Conservation (phyloP, 306 rosid species). For the Pueraria montana region DNA sequence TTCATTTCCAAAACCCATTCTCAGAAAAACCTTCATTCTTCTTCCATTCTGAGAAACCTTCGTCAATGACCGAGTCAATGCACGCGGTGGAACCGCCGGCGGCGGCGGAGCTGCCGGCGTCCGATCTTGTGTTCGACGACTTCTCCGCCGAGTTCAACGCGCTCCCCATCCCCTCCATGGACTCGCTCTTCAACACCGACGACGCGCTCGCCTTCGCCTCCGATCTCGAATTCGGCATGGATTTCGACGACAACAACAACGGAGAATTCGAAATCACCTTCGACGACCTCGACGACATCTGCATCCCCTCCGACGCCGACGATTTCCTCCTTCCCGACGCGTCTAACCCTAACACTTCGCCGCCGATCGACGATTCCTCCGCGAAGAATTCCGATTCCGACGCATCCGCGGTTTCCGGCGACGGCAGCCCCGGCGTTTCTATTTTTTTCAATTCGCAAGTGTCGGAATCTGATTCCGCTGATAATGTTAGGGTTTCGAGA, state of each 20-base stretch:
- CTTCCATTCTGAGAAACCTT: conserved; percentile 20
- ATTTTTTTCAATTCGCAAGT: conserved; percentile 56
- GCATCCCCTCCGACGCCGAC: conserved; percentile 68
- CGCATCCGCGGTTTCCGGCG: conserved; percentile 51
- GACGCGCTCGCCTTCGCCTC: conserved; percentile 45
- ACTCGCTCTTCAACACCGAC: conserved; percentile 55
- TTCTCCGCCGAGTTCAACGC: conserved; percentile 55
- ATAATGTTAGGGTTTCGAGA: conserved; percentile 28
- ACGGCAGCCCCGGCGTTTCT: conserved; percentile 43
- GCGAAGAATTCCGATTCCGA: conserved; percentile 48
- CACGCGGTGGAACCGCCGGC: conserved; percentile 4
- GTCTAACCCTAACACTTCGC: conserved; percentile 41
- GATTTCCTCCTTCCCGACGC: conserved; percentile 65
- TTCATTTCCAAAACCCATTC: conserved; percentile 4
- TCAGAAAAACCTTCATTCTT: conserved; percentile 15
- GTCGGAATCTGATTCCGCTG: conserved; percentile 46
- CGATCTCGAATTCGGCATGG: conserved; percentile 64
- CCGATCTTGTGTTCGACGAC: conserved; percentile 44
- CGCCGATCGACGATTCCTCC: not conserved
- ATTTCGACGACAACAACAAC: conserved; percentile 43
- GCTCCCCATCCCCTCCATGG: conserved; percentile 70
- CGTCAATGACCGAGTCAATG: conserved; percentile 55
- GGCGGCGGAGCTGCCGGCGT: not conserved
- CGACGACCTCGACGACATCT: conserved; percentile 70
- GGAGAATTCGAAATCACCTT: conserved; percentile 74